Evolutionary conservation across 202 grass and related monocot genomes (phyloP), one percentile per base, ranked within the genome.

Genomic region (Miscanthus sacchariflorus): DNA sequence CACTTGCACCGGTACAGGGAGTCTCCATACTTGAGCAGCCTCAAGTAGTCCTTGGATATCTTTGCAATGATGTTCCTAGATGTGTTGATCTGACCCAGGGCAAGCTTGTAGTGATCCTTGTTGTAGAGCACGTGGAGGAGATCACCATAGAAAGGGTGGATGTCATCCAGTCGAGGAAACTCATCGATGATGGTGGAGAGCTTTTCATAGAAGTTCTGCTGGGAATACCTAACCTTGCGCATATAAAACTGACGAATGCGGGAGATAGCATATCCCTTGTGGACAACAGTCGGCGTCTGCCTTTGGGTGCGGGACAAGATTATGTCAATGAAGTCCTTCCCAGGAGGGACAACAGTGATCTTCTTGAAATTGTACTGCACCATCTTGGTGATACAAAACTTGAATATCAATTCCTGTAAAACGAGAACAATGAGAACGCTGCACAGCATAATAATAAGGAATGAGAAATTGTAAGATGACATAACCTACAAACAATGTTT

Each of bases 31-130:
- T 99, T 99, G 13, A 99, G 90, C 5, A 99, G 86, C 87, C 91
- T 93, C 52, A 99, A 58, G 49, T 99, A 99, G 48, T 96, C 94
- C 89, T 95, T 96, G 6, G 90, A 76, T 27, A 99, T 96, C 79
- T 99, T 99, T 18, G 84, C 85, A 89, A 99, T 93, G 58, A 99
- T 91, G 59, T 95, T 99, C 59, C 94, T 90, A 74, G 92, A 91
- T 2, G 96, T 98, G 76, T 99, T 96, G 85, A 99, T 86, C 84
- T 98, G 95, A 36, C 96, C 96, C 59, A 98, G 85, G 39, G 94
- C 96, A 79, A 99, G 96, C 66, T 99, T 99, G 90, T 99, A 99
- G 79, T 99, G 96, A 81, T 99, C 96, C 84, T 95, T 99, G 80
- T 99, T 96, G 43, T 99, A 99, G 10, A 98, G 89, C 18, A 99